Conservation (phyloP, 805 yeast genomes). For the Maudiozyma pseudohumilis region DNA sequence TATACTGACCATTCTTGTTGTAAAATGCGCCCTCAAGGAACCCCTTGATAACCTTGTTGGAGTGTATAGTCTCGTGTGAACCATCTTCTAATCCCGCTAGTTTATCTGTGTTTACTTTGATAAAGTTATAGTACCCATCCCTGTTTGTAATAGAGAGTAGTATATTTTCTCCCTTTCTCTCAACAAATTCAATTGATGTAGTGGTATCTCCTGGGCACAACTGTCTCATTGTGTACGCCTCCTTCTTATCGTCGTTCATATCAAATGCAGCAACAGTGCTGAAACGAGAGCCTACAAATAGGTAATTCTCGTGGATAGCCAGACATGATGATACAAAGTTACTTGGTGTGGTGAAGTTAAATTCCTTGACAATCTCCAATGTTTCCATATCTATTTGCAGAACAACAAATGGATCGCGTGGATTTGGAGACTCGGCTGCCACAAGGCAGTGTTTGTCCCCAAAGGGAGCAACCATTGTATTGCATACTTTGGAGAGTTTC, state of each 20-base stretch:
- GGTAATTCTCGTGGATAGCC: slow-evolving; percentile 32
- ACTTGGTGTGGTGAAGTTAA: slow-evolving; percentile 32
- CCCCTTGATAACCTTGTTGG: slow-evolving; percentile 63
- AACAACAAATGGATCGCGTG: slow-evolving; percentile 42
- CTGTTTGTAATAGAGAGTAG: slow-evolving; percentile 43
- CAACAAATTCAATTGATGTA: slow-evolving; percentile 40
- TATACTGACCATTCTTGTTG: slow-evolving; percentile 35
- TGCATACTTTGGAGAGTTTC: slow-evolving; percentile 39
- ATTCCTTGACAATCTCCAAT: slow-evolving; percentile 20
- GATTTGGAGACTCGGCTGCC: slow-evolving; percentile 60
- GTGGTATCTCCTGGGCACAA: slow-evolving; percentile 59
- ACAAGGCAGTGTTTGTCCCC: slow-evolving; percentile 28
- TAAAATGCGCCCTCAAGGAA: slow-evolving; percentile 67
- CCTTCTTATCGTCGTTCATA: slow-evolving; percentile 19
- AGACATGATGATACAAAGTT: slow-evolving; percentile 54
- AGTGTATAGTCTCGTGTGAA: slow-evolving; percentile 30
- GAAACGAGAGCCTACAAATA: slow-evolving; percentile 63
- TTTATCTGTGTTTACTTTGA: slow-evolving; percentile 22
- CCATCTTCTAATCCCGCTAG: not conserved
- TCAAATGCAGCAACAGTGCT: slow-evolving; percentile 54
- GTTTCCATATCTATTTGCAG: slow-evolving; percentile 28
- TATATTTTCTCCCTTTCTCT: slow-evolving; percentile 16
- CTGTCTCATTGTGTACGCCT: slow-evolving; percentile 32
- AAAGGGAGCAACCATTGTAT: slow-evolving; percentile 32
- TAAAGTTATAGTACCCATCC: slow-evolving; percentile 53